phyloP scores from a whole-genome alignment of 345 rosid genomes.

The Boechera divaricarpa region DNA sequence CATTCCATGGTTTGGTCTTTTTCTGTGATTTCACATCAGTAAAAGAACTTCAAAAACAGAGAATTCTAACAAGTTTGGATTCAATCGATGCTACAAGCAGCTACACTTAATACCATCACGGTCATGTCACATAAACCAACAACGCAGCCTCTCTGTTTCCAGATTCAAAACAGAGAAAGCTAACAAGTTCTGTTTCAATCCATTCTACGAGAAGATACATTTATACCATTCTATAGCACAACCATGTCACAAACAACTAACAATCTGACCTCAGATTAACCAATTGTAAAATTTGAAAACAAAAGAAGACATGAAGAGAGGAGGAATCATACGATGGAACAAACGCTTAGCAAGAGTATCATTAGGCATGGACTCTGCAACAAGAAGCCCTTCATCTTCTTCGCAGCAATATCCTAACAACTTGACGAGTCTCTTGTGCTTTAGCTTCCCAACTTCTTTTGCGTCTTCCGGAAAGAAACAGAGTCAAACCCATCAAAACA shows the following conservation, averaged over 20 bases:
- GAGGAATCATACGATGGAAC: slow-evolving; percentile 68
- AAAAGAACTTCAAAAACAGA: slow-evolving; percentile 10
- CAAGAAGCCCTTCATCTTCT: slow-evolving; percentile 83
- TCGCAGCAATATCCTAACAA: slow-evolving; percentile 90
- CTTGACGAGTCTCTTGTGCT: slow-evolving; percentile 71
- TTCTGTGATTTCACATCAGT: slow-evolving; percentile 47
- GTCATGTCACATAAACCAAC: not conserved
- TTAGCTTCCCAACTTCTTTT: slow-evolving; percentile 67
- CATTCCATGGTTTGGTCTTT: slow-evolving; percentile 63
- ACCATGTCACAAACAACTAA: no score
- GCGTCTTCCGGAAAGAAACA: slow-evolving; percentile 65
- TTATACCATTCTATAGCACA: no score
- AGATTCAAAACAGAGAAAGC: not conserved
- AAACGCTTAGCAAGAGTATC: slow-evolving; percentile 82
- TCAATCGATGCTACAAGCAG: not conserved
- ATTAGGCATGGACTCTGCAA: slow-evolving; percentile 79
- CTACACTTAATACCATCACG: not conserved
- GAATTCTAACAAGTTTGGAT: not conserved
- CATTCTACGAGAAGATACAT: no score
- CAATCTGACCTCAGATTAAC: no score
- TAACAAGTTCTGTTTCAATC: no score
- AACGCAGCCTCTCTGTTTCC: not conserved
- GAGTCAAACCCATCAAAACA: not conserved
- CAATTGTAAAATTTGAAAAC: no score
- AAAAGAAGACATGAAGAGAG: not conserved